Percentiles rank a stretch among this genome's conserved stretches.
Evolutionary conservation across 2,329 filamentous ascomycete species (phyloP).

Genomic region (Albifimbria verrucaria): DNA sequence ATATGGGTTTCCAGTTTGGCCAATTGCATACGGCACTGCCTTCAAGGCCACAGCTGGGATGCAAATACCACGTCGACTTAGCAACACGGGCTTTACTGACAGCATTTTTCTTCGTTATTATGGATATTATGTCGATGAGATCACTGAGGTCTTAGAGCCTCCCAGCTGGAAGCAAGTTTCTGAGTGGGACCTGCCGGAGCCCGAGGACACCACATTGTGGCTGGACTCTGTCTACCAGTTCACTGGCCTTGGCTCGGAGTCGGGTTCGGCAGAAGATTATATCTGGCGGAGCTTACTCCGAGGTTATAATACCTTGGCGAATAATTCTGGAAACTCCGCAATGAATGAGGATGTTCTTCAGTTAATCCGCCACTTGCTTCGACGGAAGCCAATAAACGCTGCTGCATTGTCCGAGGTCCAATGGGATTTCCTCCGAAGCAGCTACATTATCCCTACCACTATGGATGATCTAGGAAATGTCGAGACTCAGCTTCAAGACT

Average conservation of each 20-base stretch:
- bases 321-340: not conserved
- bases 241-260: not conserved
- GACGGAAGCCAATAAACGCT: not conserved
- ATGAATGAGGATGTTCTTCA: not conserved
- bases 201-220: not conserved
- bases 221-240: not conserved
- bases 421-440: not conserved
- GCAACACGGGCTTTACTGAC: not conserved
- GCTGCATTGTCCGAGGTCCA: not conserved
- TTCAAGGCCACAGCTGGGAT: not conserved
- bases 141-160: not conserved
- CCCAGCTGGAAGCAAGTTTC: not conserved
- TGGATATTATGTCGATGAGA: not conserved
- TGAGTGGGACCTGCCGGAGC: not conserved
- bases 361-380: not conserved
- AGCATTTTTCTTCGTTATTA: not conserved
- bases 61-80: not conserved
- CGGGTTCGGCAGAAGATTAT: not conserved
- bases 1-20: slow-evolving; percentile 1
- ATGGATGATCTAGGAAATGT: not conserved
- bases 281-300: not conserved
- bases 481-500: not conserved
- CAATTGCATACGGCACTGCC: not conserved
- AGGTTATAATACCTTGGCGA: not conserved
- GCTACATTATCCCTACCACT: not conserved